Percentiles rank a stretch among this genome's conserved stretches.
Conservation (phyloP, 192 early-diverging fungal genomes). For the Dispira simplex region DNA sequence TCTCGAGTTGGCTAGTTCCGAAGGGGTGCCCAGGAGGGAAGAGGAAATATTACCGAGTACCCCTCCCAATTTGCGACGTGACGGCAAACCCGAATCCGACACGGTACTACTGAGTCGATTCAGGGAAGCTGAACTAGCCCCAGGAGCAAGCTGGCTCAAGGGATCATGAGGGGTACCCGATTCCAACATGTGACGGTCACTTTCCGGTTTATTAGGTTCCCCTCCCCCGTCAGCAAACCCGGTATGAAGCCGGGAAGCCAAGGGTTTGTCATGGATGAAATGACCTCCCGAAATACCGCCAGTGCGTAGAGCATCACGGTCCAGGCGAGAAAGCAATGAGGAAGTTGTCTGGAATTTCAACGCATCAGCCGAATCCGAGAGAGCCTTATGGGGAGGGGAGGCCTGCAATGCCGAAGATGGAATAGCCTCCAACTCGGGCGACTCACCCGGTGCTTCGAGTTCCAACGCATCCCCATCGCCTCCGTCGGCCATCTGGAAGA, state of each 20-base stretch:
- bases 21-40: neutral
- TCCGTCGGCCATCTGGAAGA: slow-evolving; percentile 38
- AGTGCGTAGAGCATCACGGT: slow-evolving; percentile 2
- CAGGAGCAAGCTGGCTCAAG: too few species aligned
- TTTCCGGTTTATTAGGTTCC: too few species aligned
- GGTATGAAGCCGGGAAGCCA: too few species aligned
- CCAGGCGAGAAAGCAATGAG: slow-evolving; percentile 4
- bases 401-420: too few species aligned
- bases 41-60: neutral
- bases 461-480: slow-evolving; percentile 26
- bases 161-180: too few species aligned
- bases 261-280: too few species aligned
- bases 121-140: too few species aligned
- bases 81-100: neutral
- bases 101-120: neutral
- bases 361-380: neutral
- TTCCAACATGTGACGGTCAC: too few species aligned
- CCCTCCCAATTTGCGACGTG: neutral
- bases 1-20: neutral
- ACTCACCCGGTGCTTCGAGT: neutral
- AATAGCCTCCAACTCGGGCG: too few species aligned
- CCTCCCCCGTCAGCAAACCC: too few species aligned
- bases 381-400: too few species aligned
- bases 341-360: neutral
- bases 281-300: neutral